A percentile compares a stretch with the other conserved stretches of the same genome.
Evolutionary conservation across 2,329 filamentous ascomycete genomes (phyloP).

Genomic region (Stachybotrys elegans): DNA sequence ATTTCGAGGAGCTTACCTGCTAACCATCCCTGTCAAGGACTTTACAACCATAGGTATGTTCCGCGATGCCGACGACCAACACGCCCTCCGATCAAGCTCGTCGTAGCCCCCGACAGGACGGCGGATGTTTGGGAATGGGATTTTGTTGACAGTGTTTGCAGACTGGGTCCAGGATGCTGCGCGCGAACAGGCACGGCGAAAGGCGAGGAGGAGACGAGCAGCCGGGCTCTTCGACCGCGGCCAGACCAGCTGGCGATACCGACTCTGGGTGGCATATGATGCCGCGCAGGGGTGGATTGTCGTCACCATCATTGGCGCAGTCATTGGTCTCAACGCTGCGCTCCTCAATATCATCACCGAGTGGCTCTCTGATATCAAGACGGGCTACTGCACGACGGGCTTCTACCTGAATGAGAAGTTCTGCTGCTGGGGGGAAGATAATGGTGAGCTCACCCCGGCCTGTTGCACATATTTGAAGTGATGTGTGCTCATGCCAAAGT

Average conservation of each 20-base stretch:
- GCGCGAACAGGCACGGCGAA: conserved; percentile 78
- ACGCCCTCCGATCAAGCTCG: too few relatives aligned
- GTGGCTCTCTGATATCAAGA: conserved; percentile 93
- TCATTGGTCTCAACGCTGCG: conserved; percentile 89
- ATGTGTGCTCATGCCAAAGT: too few relatives aligned
- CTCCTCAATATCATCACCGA: conserved; percentile 94
- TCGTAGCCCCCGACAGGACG: too few relatives aligned
- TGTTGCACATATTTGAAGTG: conserved; percentile 6
- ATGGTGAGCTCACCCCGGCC: conserved; percentile 44
- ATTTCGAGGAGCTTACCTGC: not conserved
- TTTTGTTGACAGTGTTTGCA: too few relatives aligned
- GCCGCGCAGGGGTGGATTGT: conserved; percentile 98
- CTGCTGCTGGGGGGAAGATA: conserved; percentile 95
- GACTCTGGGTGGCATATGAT: conserved; percentile 82
- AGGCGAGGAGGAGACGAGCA: conserved; percentile 66
- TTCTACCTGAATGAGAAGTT: conserved; percentile 98
- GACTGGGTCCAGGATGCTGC: conserved; percentile 99
- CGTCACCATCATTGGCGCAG: conserved; percentile 85
- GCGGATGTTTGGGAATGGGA: too few relatives aligned
- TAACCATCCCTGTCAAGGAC: conserved; percentile 44
- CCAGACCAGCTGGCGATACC: conserved; percentile 71
- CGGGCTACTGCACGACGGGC: conserved; percentile 90
- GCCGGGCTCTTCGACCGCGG: conserved; percentile 68
- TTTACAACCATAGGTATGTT: conserved; percentile 82
- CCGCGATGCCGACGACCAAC: conserved; percentile 8